These are phyloP conservation scores for Ceratobasidium sp. DNA, from an alignment of 1,284 basidiomycete genomes.

Conservation along the genomic window DNA sequence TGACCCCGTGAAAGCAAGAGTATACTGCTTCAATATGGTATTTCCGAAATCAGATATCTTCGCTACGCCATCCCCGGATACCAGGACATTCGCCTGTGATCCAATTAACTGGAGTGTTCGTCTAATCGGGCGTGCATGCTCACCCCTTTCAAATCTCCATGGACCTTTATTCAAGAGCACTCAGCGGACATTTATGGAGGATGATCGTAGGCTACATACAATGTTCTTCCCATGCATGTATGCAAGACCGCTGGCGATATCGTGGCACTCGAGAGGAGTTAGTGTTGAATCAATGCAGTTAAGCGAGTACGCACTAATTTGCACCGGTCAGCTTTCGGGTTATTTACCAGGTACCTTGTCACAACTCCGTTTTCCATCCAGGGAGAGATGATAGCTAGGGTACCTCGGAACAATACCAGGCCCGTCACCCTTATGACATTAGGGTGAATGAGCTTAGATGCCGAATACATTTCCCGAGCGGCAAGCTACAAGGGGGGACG, in stretches of 20 bases:
- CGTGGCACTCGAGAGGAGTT: neutral
- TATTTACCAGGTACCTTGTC: neutral
- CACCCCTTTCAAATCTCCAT: slow-evolving; percentile 12
- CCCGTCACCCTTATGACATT: slow-evolving; percentile 11
- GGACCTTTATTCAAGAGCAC: neutral
- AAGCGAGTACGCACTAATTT: neutral
- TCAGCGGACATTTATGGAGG: neutral
- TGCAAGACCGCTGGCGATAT: neutral
- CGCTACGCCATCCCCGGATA: neutral
- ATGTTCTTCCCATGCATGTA: slow-evolving; percentile 11
- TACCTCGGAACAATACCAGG: neutral
- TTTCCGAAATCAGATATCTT: slow-evolving; percentile 16
- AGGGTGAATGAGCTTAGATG: slow-evolving; percentile 28
- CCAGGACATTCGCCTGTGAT: slow-evolving; percentile 16
- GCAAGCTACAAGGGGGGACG: neutral
- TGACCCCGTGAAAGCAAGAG: slow-evolving; percentile 5
- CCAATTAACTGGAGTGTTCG: neutral
- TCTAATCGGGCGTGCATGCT: neutral
- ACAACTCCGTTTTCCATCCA: slow-evolving; percentile 22
- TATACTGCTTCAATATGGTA: neutral
- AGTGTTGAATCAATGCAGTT: neutral
- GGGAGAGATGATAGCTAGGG: slow-evolving; percentile 22
- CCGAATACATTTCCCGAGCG: slow-evolving; percentile 25
- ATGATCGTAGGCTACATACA: neutral
- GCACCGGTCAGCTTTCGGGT: neutral